These are phyloP conservation scores for Codiaeum variegatum DNA, from an alignment of 441 rosid genomes.

Conservation along the genomic window DNA sequence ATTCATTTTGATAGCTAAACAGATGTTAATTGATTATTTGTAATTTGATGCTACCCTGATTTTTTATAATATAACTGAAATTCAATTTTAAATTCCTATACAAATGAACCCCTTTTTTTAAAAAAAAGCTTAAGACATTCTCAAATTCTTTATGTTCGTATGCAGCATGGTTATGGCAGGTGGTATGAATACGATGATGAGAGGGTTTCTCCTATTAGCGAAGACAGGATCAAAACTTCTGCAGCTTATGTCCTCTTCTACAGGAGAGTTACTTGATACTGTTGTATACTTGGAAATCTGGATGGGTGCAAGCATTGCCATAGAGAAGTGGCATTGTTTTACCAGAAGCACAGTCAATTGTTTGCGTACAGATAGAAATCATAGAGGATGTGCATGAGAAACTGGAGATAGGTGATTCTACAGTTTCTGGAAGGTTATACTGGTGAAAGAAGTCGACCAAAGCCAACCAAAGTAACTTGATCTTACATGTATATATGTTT, in stretches of 20 bases:
- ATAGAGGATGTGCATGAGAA: not conserved
- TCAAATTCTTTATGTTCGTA: not conserved
- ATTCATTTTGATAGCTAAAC: too few species aligned
- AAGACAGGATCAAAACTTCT: conserved; percentile 71
- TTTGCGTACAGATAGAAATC: not conserved
- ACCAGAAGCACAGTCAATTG: not conserved
- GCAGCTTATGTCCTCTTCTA: conserved; percentile 95
- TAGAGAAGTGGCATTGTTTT: not conserved
- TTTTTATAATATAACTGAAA: too few species aligned
- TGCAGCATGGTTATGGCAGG: conserved; percentile 75
- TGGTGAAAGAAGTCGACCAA: not conserved
- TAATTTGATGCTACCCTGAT: too few species aligned
- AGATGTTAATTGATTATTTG: too few species aligned
- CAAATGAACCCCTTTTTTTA: not conserved
- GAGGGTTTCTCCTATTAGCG: conserved; percentile 48
- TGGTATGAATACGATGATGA: conserved; percentile 94
- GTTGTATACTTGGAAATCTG: not conserved
- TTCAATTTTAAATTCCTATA: too few species aligned
- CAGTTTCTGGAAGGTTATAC: not conserved
- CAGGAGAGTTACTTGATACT: conserved; percentile 46
- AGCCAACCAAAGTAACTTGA: not conserved
- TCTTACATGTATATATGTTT: not conserved
- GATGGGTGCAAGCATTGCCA: conserved; percentile 1
- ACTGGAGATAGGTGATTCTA: not conserved
- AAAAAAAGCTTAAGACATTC: not conserved